A percentile compares a stretch with the other conserved stretches of the same genome.
Conservation (phyloP, 1,139 yeast genomes). For the Maudiozyma humilis region DNA sequence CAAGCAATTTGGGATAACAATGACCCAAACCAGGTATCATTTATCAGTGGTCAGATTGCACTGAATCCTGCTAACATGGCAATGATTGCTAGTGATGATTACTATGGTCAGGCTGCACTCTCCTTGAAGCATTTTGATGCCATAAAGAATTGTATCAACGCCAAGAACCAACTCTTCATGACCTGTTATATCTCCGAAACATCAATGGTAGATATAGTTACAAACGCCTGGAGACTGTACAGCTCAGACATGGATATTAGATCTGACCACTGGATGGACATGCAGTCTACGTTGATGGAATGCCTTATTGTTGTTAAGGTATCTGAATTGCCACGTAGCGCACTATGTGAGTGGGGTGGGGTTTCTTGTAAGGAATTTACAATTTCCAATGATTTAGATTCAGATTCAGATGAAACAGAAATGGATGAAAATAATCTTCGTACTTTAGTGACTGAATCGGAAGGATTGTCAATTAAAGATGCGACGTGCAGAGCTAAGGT, state of each 20-base stretch:
- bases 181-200: constrained; percentile 47
- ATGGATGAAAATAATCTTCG: constrained; percentile 1
- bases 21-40: constrained; percentile 40
- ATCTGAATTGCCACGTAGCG: constrained; percentile 55
- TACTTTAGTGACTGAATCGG: not conserved
- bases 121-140: constrained; percentile 68
- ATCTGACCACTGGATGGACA: constrained; percentile 23
- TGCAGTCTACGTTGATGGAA: constrained; percentile 25
- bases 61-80: constrained; percentile 66
- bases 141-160: constrained; percentile 50
- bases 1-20: constrained; percentile 54
- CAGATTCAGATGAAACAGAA: constrained; percentile 21
- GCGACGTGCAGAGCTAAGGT: not conserved
- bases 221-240: constrained; percentile 35
- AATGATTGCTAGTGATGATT: constrained; percentile 25
- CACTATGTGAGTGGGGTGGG: constrained; percentile 76
- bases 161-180: constrained; percentile 38
- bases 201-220: constrained; percentile 30
- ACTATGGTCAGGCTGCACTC: constrained; percentile 39
- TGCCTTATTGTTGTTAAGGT: constrained; percentile 51
- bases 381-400: constrained; percentile 38
- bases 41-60: constrained; percentile 90
- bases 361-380: constrained; percentile 37
- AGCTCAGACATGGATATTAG: constrained; percentile 19
- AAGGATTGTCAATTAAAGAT: constrained; percentile 1